A percentile compares a stretch with the other conserved stretches of the same genome.
Evolutionary conservation across 208 protist genomes (phyloP).

Genomic region (Hexamita inflata): DNA sequence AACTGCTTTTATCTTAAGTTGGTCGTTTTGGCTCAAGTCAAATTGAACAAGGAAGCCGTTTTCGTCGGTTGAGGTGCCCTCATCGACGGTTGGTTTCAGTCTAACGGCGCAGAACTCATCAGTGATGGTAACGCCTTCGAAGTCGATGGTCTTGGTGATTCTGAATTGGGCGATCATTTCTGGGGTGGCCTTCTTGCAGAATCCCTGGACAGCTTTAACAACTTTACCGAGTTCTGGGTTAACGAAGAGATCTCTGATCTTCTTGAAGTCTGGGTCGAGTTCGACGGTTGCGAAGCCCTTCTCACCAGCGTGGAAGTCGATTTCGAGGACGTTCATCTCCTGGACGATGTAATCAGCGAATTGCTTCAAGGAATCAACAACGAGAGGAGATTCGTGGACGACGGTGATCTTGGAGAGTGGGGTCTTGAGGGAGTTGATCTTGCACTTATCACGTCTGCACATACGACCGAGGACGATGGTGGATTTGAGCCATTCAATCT

Average conservation of each 20-base stretch:
- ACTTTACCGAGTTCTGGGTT: not conserved
- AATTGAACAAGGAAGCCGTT: constrained; percentile 16
- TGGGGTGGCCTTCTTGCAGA: not conserved
- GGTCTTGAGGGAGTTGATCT: constrained; percentile 55
- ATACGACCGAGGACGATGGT: constrained; percentile 76
- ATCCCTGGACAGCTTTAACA: constrained; percentile 7
- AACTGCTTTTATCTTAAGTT: not conserved
- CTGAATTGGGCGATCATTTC: not conserved
- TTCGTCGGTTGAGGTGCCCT: not conserved
- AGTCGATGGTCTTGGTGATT: not conserved
- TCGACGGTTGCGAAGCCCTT: constrained; percentile 55
- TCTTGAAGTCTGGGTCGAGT: constrained; percentile 11
- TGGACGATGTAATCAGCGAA: constrained; percentile 66
- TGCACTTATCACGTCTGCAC: constrained; percentile 66
- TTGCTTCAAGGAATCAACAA: constrained; percentile 57
- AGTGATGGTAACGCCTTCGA: not conserved
- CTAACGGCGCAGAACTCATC: constrained; percentile 2
- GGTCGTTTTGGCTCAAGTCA: not conserved
- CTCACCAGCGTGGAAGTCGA: constrained; percentile 53
- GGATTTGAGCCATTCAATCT: constrained; percentile 57
- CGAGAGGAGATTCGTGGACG: constrained; percentile 58
- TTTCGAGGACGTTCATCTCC: constrained; percentile 68
- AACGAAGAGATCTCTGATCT: constrained; percentile 8
- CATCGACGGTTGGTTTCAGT: not conserved
- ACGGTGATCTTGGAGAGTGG: constrained; percentile 67